Evolutionary conservation across 2,329 filamentous ascomycete genomes (phyloP).

Genomic region (Plectosphaerella sp.): DNA sequence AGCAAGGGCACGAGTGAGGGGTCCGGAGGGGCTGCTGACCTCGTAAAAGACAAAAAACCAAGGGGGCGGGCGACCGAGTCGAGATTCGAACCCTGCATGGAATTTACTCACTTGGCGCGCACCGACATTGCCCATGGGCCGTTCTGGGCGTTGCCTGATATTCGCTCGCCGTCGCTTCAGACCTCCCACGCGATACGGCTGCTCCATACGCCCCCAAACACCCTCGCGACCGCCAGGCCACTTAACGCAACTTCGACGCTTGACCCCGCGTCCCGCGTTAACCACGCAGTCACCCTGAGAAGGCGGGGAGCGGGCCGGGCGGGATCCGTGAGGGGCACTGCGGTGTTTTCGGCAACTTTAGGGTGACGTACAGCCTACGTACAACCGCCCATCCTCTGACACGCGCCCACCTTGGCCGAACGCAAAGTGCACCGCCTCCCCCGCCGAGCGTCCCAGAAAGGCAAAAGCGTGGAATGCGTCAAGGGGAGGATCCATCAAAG

Average conservation of each 20-base stretch:
- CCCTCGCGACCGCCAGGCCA: not conserved
- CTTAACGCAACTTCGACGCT: not conserved
- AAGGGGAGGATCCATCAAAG: not conserved
- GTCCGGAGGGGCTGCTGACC: not conserved
- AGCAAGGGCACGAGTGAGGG: not conserved
- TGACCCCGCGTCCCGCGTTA: not conserved
- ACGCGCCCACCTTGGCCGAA: not conserved
- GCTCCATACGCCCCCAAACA: not conserved
- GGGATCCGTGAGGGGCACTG: not conserved
- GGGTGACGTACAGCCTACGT: not conserved
- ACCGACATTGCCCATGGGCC: not conserved
- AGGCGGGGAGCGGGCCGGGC: not conserved
- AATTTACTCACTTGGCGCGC: not conserved
- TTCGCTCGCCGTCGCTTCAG: slow-evolving; percentile 1
- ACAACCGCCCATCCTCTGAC: not conserved
- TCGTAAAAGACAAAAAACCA: not conserved
- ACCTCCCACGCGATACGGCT: not conserved
- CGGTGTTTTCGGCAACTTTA: not conserved
- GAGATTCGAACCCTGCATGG: not conserved
- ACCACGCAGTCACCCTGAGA: not conserved
- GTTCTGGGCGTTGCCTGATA: slow-evolving; percentile 3
- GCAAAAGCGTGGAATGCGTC: not conserved
- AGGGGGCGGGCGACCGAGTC: not conserved
- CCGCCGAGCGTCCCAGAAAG: slow-evolving; percentile 1
- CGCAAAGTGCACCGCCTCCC: slow-evolving; percentile 1